Base-by-base conservation (phyloP, 2,329 filamentous ascomycete genomes). In the Epichloe bromicola region DNA sequence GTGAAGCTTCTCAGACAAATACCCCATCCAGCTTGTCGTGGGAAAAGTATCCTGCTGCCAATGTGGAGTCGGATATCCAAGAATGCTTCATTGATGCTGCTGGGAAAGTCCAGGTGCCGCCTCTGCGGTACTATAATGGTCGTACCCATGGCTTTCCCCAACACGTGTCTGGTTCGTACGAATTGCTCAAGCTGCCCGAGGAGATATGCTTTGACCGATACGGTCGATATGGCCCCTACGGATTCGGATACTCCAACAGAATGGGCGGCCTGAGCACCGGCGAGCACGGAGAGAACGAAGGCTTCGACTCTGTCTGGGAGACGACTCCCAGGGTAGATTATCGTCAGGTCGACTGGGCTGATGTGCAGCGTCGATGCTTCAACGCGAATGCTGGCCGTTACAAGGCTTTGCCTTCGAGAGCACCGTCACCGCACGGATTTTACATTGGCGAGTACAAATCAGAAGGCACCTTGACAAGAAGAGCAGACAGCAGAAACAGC, bases 171-270 rank as follows among this genome's bases (percentile, higher is more conserved):
- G 93, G 93, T n/a, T 95, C 88, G 0, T 90, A 95, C 60, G 81
- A 89, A 10, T 66, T 91, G 40, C 68, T 97, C 12, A 84, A 82
- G 0, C 71, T 97, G 37, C 80, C 85, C 17, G 80, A 94, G 57
- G 85, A 95, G 60, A 79, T 96, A 45, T 98, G 93, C 69, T 96
- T 95, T 62, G 93, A 98, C 58, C 79, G 93, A 2, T 95, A 87
- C 63, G 91, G 91, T 3, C 79, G 89, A 56, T 79, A 93, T 33
- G 90, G 88, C 0, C 86, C 91, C 0, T 98, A 98, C 59, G 91
- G 91, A 0, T 80, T 88, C 54, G 91, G 91, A 8, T 97, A 97
- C 65, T 87, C 85, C 34, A 72, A 77, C 36, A 81, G 82, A 52
- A 81, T 77, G 56, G 91, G 91, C 12, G 91, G 91, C 2, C 81